Percentiles rank a stretch among this genome's conserved stretches.
These are phyloP conservation scores for Rosa persica DNA, from an alignment of 306 rosid genomes.

Conservation along the genomic window DNA sequence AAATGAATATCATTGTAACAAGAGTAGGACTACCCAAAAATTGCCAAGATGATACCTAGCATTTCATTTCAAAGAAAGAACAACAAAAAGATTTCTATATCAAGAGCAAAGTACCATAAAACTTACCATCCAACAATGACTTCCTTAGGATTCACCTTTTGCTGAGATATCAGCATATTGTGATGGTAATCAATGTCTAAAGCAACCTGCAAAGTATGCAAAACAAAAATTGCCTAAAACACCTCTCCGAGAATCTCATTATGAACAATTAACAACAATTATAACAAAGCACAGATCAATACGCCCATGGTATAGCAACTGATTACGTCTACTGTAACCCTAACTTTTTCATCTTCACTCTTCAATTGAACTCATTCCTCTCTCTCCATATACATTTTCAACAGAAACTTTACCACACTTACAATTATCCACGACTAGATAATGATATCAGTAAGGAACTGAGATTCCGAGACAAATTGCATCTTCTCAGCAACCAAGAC, in stretches of 20 bases:
- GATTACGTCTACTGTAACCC: background rate
- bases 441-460: background rate
- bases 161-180: conserved; percentile 80
- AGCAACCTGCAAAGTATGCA: conserved; percentile 60
- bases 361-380: background rate
- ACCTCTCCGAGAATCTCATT: background rate
- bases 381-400: background rate
- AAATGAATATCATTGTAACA: background rate
- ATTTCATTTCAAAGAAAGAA: background rate
- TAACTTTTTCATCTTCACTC: background rate
- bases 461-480: background rate
- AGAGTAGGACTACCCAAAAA: background rate
- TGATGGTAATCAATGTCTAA: conserved; percentile 95
- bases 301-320: background rate
- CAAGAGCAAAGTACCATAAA: background rate
- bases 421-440: background rate
- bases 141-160: conserved; percentile 95
- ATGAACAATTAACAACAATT: background rate
- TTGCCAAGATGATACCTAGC: background rate
- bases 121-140: conserved; percentile 91
- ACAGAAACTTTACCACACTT: background rate
- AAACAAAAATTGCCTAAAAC: background rate
- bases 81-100: background rate
- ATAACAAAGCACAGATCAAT: too few relatives aligned
- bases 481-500: background rate